Percentiles rank a stretch among this genome's conserved stretches.
These are phyloP conservation scores for Leucocoprinus gongylophorus DNA, from an alignment of 1,284 basidiomycete species.

Conservation along the genomic window DNA sequence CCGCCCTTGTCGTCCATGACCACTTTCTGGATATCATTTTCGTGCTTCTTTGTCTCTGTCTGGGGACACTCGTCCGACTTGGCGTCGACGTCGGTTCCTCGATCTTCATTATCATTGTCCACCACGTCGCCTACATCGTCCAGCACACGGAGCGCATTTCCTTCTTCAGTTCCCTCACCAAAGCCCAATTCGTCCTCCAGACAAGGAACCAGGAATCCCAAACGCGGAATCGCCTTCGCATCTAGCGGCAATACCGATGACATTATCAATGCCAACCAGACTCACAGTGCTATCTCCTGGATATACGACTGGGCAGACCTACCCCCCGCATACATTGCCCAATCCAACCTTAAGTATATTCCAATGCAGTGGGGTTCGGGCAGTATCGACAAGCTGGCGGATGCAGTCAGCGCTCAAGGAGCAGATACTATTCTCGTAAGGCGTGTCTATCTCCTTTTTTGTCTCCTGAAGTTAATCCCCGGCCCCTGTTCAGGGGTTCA, in stretches of 20 bases:
- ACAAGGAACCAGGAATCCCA: slow-evolving; percentile 27
- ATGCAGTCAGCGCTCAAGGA: slow-evolving; percentile 32
- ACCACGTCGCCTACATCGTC: not conserved
- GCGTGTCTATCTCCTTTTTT: slow-evolving; percentile 8
- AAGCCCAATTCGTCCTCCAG: not conserved
- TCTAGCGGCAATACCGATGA: slow-evolving; percentile 33
- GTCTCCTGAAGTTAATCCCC: not conserved
- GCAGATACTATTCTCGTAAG: slow-evolving; percentile 38
- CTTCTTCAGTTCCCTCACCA: not conserved
- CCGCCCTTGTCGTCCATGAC: not conserved
- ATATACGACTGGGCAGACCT: slow-evolving; percentile 41
- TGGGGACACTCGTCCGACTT: slow-evolving; percentile 1
- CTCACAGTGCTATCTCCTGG: slow-evolving; percentile 38
- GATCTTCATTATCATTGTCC: not conserved
- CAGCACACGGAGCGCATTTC: not conserved
- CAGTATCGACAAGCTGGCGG: slow-evolving; percentile 31
- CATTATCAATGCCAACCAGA: slow-evolving; percentile 38
- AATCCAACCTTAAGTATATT: slow-evolving; percentile 37
- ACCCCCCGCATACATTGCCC: slow-evolving; percentile 34
- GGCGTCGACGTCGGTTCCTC: slow-evolving; percentile 1
- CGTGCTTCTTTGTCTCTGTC: slow-evolving; percentile 9
- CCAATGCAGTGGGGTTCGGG: slow-evolving; percentile 47
- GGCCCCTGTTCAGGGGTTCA: slow-evolving; percentile 31
- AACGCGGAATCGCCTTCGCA: slow-evolving; percentile 40
- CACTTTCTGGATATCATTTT: slow-evolving; percentile 5